Evolutionary conservation across 768 basidiomycete genomes (phyloP), one percentile per base, ranked within the genome.

Genomic region (Cystobasidium tubakii): DNA sequence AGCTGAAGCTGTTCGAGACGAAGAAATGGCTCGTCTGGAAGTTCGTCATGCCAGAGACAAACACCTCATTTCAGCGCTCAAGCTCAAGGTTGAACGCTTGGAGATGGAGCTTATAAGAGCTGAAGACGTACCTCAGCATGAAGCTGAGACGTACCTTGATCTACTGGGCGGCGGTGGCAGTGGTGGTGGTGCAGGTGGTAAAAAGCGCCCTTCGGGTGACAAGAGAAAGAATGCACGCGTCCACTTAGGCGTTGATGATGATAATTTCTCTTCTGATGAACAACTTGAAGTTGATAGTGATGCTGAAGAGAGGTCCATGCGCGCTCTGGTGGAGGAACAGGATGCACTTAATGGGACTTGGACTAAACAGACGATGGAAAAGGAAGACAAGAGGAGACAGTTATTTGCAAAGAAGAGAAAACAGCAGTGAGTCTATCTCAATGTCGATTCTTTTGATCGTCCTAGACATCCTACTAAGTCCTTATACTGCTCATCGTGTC

Each of bases 141-240:
- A 71, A 44, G 69, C 55, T 25, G 69, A 71, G 23, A 31, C 54
- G 29, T 71, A 71, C 27, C 69, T 71, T 36, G 69, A 71, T 36
- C 29, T 71, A 29, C 27, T 71, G 13, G 34, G 39, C 17, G n/a
- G 50, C 4, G 31, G 50, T 4, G 25, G 27, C 39, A 36, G 46
- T 29, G 34, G 34, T 29, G 66, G 12, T 6, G 17, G n/a, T 53
- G 34, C 53, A 54, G 21, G 57, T 31, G 21, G n/a, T 39, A 39
- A 39, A 4, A 62, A 62, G 57, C 31, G 23, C 15, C 9, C 17
- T 31, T 9, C 39, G 15, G 39, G 7, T 39, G 39, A n/a, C 15
- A 39, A 15, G 39, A 39, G 15, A 39, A 39, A 39, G 39, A 39
- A 39, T 39, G 39, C 39, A 6, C 39, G n/a, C n/a, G n/a, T n/a